These are phyloP conservation scores for Hansenula lynferdii DNA, from an alignment of 1,139 yeast species.

Conservation along the genomic window DNA sequence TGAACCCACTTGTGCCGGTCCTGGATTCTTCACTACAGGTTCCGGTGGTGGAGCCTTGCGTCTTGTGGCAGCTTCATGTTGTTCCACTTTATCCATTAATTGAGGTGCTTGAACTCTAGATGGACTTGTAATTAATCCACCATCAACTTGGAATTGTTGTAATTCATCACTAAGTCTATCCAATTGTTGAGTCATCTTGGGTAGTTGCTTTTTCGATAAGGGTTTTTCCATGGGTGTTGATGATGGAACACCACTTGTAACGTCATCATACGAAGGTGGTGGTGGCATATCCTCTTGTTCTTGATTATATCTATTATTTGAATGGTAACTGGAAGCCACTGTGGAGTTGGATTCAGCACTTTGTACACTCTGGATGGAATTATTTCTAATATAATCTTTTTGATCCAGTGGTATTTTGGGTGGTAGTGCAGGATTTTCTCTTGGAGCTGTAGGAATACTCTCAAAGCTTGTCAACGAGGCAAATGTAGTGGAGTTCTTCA, in stretches of 20 bases:
- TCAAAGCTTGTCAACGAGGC: constrained; percentile 1
- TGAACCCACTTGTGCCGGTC: background rate
- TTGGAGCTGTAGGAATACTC: constrained; percentile 3
- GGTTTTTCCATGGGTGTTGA: background rate
- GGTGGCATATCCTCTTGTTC: background rate
- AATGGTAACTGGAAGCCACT: background rate
- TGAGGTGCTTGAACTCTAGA: constrained; percentile 1
- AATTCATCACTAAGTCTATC: constrained; percentile 3
- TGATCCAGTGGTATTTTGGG: constrained; percentile 4
- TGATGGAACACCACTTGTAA: too few relatives aligned
- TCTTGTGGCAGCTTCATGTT: background rate
- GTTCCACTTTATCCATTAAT: background rate
- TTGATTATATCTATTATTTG: background rate
- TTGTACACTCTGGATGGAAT: constrained; percentile 1
- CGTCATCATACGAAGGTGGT: constrained; percentile 3
- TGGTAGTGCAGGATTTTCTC: background rate
- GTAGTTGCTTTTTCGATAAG: background rate
- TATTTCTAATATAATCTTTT: background rate
- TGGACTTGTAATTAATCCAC: background rate
- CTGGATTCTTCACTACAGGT: background rate
- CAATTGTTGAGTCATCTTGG: background rate
- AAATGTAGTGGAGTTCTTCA: background rate
- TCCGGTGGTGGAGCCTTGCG: background rate
- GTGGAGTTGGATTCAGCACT: constrained; percentile 1
- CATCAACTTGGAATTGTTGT: constrained; percentile 2